Evolutionary conservation across 169 alveolate genomes (phyloP).

Genomic region (Eimeria maxima): DNA sequence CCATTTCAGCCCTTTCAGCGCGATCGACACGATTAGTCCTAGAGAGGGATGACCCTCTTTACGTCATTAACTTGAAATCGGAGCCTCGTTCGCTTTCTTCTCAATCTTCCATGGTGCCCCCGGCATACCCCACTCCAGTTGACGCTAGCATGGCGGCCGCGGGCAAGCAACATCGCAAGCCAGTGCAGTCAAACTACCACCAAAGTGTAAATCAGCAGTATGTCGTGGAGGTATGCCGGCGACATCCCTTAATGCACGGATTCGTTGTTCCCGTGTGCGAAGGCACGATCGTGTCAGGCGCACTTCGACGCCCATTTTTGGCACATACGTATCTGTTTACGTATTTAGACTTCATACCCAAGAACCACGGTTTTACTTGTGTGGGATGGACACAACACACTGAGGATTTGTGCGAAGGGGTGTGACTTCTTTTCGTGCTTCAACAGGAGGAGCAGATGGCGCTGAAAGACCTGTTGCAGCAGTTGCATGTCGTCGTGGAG

Average conservation of each 20-base stretch:
- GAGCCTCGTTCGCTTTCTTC: conserved; percentile 14
- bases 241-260: not conserved
- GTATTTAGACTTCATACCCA: not conserved
- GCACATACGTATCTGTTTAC: not conserved
- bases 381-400: not conserved
- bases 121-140: conserved; percentile 59
- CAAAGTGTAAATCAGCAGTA: conserved; percentile 28
- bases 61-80: not conserved
- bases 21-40: not conserved
- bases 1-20: conserved; percentile 25
- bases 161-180: conserved; percentile 60
- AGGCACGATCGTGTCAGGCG: not conserved
- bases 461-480: conserved; percentile 67
- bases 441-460: conserved; percentile 71
- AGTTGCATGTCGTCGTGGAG: conserved; percentile 65
- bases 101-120: conserved; percentile 68
- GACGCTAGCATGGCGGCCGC: conserved; percentile 72
- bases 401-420: not conserved
- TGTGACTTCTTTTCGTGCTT: conserved; percentile 8
- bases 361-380: not conserved
- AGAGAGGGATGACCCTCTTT: conserved; percentile 61
- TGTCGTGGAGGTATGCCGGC: conserved; percentile 45
- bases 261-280: not conserved
- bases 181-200: conserved; percentile 21
- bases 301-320: not conserved